Percentiles rank a stretch among this genome's conserved stretches.
Evolutionary conservation across 2,329 filamentous ascomycete species (phyloP).

Genomic region (Lachnellula subtilissima): DNA sequence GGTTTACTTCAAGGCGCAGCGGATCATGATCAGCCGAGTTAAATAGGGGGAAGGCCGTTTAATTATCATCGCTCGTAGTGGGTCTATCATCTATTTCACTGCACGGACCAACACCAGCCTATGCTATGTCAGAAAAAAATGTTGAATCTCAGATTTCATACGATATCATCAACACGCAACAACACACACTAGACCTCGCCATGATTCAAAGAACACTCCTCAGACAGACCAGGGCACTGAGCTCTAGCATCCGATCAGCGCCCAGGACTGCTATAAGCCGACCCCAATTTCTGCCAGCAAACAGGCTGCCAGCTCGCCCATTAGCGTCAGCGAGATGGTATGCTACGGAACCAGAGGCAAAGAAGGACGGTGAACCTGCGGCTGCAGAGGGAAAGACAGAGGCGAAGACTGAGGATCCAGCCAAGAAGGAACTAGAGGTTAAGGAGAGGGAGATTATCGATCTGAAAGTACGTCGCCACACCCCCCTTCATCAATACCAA

Average conservation of each 20-base stretch:
- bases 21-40: neutral
- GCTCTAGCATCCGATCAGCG: constrained; percentile 30
- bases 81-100: neutral
- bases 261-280: constrained; percentile 22
- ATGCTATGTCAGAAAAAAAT: neutral
- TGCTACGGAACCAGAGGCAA: constrained; percentile 39
- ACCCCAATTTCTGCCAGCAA: constrained; percentile 37
- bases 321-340: constrained; percentile 28
- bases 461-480: constrained; percentile 64
- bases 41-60: neutral
- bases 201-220: constrained; percentile 49
- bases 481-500: neutral
- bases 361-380: constrained; percentile 36
- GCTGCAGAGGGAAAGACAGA: constrained; percentile 33
- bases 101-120: neutral
- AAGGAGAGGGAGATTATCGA: constrained; percentile 72
- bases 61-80: neutral
- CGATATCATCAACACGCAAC: constrained; percentile 17
- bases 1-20: neutral
- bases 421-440: constrained; percentile 64
- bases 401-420: constrained; percentile 36
- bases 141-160: neutral
- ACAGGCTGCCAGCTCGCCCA: constrained; percentile 25
- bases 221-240: constrained; percentile 41
- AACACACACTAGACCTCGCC: constrained; percentile 17